Base-by-base conservation (phyloP, 2,329 filamentous ascomycete species). In the Colletotrichum magnum region DNA sequence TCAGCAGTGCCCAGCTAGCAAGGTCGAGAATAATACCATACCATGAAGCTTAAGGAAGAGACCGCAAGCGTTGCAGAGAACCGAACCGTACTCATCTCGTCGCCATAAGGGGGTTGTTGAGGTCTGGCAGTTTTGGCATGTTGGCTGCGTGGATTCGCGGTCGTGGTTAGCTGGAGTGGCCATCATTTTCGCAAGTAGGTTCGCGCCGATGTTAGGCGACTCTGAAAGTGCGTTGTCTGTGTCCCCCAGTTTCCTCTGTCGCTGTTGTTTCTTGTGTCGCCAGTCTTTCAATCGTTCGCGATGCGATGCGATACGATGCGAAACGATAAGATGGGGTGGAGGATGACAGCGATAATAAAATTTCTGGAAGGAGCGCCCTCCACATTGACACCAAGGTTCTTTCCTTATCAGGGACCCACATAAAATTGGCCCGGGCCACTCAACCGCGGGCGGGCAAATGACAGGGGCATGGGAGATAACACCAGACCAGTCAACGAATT, bases 61-160 rank as follows among this genome's bases (percentile, higher is more conserved):
- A 69, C 96, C 96, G 82, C 96, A 99, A 77, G 96, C 96, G 84
- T 99, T 99, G 90, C 96, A 99, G 60, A 99, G 92, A 45, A 99
- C 95, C 1, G 94, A 93, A 74, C 96, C 96, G 76, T 92, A 90
- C 85, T 99, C 96, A 87, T 99, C 96, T 84, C 96, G 92, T 76
- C 96, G 93, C 96, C 96, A 99, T 79, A 99, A 85, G 50, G 96
- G 96, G 53, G 96, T 99, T 60, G 95, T 98, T 50, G 94, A 97
- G 52, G 96, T 99, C 73, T 90, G 90, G 83, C 96, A 99, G 81
- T 99, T 99, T 81, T 97, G 94, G 82, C 96, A 99, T 74, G 95
- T 93, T 73, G 95, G 95, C 94, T 98, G 92, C 84, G 90, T 87
- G 65, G 85, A 83, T 85, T 89, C 86, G 81, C 89, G 81, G 74